Percentiles rank a stretch among this genome's conserved stretches.
These are phyloP conservation scores for Trametes cingulata DNA, from an alignment of 768 basidiomycete genomes.

Conservation along the genomic window DNA sequence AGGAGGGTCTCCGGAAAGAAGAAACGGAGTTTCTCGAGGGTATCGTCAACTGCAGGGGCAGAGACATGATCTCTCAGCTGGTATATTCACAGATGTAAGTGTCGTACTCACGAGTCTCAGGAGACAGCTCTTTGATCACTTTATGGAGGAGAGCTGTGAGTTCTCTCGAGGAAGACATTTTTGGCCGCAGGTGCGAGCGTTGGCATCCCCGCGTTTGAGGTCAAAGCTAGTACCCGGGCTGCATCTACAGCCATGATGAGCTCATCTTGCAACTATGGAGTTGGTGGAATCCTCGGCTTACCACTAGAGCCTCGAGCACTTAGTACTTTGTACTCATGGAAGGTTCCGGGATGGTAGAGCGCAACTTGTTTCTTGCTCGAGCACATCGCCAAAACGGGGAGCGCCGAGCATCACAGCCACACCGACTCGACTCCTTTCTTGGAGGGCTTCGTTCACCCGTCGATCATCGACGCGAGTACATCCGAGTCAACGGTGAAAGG, in stretches of 20 bases:
- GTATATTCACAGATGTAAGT: background rate
- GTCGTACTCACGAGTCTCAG: background rate
- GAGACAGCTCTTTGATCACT: background rate
- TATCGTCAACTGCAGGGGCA: slow-evolving; percentile 46
- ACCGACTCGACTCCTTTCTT: background rate
- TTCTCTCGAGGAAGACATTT: background rate
- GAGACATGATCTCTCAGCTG: background rate
- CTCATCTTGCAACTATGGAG: too few species aligned
- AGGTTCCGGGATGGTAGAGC: background rate
- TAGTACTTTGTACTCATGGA: too few species aligned
- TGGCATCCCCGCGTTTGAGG: too few species aligned
- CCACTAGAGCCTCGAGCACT: too few species aligned
- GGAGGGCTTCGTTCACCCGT: background rate
- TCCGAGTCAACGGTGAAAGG: too few species aligned
- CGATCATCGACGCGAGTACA: background rate
- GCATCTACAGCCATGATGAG: too few species aligned
- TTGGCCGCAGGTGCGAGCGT: background rate
- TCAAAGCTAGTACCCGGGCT: too few species aligned
- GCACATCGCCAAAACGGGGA: background rate
- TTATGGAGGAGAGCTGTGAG: background rate
- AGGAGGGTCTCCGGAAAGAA: slow-evolving; percentile 65
- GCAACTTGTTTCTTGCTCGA: background rate
- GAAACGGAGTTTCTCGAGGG: slow-evolving; percentile 53
- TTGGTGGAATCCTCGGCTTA: too few species aligned
- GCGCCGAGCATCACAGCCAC: background rate